Conservation (phyloP, 2,329 filamentous ascomycete species). For the Aspergillaceae sp. region DNA sequence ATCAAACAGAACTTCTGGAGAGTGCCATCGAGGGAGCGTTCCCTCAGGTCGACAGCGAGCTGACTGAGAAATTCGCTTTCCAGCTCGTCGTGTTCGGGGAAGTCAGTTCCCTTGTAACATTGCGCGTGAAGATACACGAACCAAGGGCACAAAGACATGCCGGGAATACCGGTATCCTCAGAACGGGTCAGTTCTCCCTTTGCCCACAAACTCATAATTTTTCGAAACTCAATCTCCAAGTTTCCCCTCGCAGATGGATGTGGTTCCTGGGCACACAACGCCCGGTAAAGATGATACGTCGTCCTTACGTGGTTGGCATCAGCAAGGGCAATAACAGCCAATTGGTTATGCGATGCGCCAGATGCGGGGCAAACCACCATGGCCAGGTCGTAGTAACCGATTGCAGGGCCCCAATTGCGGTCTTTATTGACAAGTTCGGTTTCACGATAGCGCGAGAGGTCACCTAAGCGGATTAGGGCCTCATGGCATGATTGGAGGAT, state of each 20-base stretch:
- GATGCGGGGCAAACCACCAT: conserved; percentile 67
- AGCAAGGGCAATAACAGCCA: conserved; percentile 74
- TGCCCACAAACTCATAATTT: conserved; percentile 50
- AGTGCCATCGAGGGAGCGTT: conserved; percentile 54
- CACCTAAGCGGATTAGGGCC: conserved; percentile 77
- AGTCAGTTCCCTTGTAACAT: conserved; percentile 69
- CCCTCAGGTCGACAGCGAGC: conserved; percentile 63
- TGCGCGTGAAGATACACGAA: conserved; percentile 80
- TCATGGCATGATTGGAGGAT: conserved; percentile 70
- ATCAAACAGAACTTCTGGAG: conserved; percentile 74
- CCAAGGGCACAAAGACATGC: conserved; percentile 63
- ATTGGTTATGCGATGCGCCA: conserved; percentile 79
- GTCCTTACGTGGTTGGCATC: conserved; percentile 71
- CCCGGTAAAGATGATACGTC: conserved; percentile 82
- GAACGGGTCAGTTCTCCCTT: conserved; percentile 43
- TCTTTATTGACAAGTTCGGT: conserved; percentile 63
- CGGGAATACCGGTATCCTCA: conserved; percentile 43
- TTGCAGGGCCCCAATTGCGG: conserved; percentile 67
- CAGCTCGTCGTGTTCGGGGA: conserved; percentile 67
- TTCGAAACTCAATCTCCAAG: conserved; percentile 69
- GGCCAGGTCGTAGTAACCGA: conserved; percentile 78
- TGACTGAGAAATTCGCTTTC: conserved; percentile 79
- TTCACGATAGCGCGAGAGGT: conserved; percentile 78
- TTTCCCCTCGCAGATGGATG: conserved; percentile 68
- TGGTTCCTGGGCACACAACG: conserved; percentile 64